A percentile compares a stretch with the other conserved stretches of the same genome.
These are phyloP conservation scores for Scedosporium apiospermum DNA, from an alignment of 2,329 filamentous ascomycete genomes.

Conservation along the genomic window DNA sequence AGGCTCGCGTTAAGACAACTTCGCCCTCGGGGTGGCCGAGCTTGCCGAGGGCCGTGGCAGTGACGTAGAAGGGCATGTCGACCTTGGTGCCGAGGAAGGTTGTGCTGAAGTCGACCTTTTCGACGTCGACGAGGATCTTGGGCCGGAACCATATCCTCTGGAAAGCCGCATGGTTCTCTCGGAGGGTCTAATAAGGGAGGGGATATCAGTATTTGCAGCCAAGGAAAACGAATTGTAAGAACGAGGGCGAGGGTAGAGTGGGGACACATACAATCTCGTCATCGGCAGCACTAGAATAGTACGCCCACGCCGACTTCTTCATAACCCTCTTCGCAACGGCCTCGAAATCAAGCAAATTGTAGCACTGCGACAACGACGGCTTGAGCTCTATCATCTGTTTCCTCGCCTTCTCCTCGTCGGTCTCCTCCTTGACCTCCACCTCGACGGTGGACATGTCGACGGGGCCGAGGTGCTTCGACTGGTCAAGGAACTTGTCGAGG, in stretches of 20 bases:
- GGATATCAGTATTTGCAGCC: too few relatives aligned
- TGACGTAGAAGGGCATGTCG: slow-evolving; percentile 89
- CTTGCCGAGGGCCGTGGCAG: slow-evolving; percentile 90
- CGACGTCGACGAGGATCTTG: slow-evolving; percentile 78
- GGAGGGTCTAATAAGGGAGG: slow-evolving; percentile 56
- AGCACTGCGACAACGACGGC: slow-evolving; percentile 78
- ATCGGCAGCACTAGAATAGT: slow-evolving; percentile 82
- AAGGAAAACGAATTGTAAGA: too few relatives aligned
- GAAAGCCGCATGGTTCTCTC: slow-evolving; percentile 91
- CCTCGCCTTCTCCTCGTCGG: slow-evolving; percentile 51
- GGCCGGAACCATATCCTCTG: slow-evolving; percentile 98
- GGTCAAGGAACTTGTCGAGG: slow-evolving; percentile 72
- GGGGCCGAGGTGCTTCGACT: slow-evolving; percentile 77
- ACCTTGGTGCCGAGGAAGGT: slow-evolving; percentile 88
- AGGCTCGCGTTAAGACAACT: slow-evolving; percentile 77
- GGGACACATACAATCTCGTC: slow-evolving; percentile 28
- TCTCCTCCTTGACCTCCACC: slow-evolving; percentile 51
- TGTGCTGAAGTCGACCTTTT: slow-evolving; percentile 75
- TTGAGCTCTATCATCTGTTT: slow-evolving; percentile 65
- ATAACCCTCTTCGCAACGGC: slow-evolving; percentile 80
- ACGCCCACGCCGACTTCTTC: slow-evolving; percentile 96
- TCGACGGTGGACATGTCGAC: slow-evolving; percentile 80
- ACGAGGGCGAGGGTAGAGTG: background rate
- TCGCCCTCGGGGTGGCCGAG: slow-evolving; percentile 91
- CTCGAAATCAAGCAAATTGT: slow-evolving; percentile 94